Evolutionary conservation across 306 rosid species (phyloP).

Genomic region (Betula pendula): DNA sequence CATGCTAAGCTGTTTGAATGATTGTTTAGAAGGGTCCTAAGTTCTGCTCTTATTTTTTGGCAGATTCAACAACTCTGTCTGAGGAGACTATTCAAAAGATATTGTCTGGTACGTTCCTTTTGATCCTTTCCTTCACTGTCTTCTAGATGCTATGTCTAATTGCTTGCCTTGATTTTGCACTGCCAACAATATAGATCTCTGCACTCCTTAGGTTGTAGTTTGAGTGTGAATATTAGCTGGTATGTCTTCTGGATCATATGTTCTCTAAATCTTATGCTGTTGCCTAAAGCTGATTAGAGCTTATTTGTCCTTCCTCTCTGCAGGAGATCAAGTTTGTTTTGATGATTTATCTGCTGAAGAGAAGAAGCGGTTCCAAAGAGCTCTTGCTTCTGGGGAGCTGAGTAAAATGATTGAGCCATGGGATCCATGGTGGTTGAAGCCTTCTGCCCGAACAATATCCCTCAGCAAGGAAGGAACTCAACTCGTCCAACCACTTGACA

Average conservation of each 20-base stretch:
- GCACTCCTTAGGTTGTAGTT: background rate
- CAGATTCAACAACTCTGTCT: slow-evolving; percentile 40
- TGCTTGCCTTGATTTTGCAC: background rate
- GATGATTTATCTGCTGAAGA: slow-evolving; percentile 79
- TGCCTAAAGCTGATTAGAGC: slow-evolving; percentile 13
- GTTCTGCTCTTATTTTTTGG: background rate
- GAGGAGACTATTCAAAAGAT: slow-evolving; percentile 45
- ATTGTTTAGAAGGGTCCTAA: background rate
- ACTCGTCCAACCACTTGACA: slow-evolving; percentile 63
- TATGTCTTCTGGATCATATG: background rate
- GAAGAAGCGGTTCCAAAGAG: slow-evolving; percentile 79
- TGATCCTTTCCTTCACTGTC: background rate
- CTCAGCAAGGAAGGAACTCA: slow-evolving; percentile 80
- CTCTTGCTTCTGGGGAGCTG: slow-evolving; percentile 78
- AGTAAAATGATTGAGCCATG: slow-evolving; percentile 92
- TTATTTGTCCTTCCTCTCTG: slow-evolving; percentile 19
- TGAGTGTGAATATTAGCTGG: background rate
- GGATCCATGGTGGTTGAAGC: slow-evolving; percentile 96
- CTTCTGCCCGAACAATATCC: slow-evolving; percentile 65
- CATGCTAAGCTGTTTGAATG: background rate
- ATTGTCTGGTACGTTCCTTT: slow-evolving; percentile 30
- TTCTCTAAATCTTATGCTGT: background rate
- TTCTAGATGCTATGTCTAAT: too few species aligned
- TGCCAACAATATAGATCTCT: background rate
- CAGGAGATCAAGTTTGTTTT: slow-evolving; percentile 72